Percentiles rank a stretch among this genome's conserved stretches.
phyloP scores from a whole-genome alignment of 164 flowering plant genomes.

The Sextonia rubra region DNA sequence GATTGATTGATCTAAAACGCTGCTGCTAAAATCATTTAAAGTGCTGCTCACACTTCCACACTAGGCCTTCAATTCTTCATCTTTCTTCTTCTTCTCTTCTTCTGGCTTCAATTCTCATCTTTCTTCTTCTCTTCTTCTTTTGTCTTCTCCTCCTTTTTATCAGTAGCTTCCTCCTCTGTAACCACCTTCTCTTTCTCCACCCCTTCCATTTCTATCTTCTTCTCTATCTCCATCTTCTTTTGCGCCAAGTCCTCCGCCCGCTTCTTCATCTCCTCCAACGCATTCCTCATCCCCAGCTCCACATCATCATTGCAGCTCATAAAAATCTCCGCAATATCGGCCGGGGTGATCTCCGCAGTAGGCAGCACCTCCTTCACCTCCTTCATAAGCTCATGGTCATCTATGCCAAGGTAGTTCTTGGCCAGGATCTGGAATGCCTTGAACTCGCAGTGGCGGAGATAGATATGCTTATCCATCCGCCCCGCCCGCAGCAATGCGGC shows the following conservation, averaged over 20 bases:
- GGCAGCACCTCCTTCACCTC: conserved; percentile 17
- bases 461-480: conserved; percentile 31
- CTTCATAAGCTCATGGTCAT: conserved; percentile 16
- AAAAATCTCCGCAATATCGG: conserved; percentile 28
- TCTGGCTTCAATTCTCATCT: no score
- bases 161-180: no score
- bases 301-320: conserved; percentile 31
- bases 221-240: conserved; percentile 3
- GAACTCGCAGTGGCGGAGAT: conserved; percentile 20
- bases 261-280: conserved; percentile 21
- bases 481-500: conserved; percentile 25
- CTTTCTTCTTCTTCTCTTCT: no score
- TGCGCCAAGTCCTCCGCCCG: background rate
- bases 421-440: conserved; percentile 19
- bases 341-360: conserved; percentile 23
- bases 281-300: conserved; percentile 19
- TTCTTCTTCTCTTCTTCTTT: background rate
- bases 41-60: background rate
- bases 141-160: background rate
- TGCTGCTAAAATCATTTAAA: background rate
- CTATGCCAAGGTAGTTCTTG: conserved; percentile 22
- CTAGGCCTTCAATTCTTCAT: background rate
- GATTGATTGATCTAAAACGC: background rate
- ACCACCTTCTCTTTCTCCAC: background rate
- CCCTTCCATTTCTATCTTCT: background rate